These are phyloP conservation scores for Marasmius tenuissimus DNA, from an alignment of 1,284 basidiomycete genomes.

Conservation along the genomic window DNA sequence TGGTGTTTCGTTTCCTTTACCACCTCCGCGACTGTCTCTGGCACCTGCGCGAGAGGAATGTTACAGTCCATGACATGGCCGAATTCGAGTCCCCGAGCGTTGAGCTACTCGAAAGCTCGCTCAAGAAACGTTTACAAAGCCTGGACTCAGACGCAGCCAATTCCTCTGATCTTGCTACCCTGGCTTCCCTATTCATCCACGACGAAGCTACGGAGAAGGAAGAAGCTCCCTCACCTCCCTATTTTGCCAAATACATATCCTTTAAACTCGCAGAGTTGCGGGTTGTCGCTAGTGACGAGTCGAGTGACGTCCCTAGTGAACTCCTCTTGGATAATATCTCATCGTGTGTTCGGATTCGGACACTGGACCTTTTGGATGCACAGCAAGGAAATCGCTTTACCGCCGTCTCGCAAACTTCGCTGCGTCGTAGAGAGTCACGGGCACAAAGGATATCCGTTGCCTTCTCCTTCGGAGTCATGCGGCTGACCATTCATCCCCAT, in stretches of 20 bases:
- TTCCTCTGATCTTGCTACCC: not conserved
- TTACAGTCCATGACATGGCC: not conserved
- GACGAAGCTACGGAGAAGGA: not conserved
- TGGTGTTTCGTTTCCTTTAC: conserved; percentile 68
- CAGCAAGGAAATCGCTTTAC: conserved; percentile 21
- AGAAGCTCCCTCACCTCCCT: not conserved
- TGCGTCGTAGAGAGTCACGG: conserved; percentile 33
- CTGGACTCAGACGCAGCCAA: conserved; percentile 45
- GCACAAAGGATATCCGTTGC: conserved; percentile 39
- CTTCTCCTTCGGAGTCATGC: conserved; percentile 42
- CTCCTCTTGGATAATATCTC: conserved; percentile 21
- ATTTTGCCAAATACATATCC: conserved; percentile 14
- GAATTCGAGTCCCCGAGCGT: not conserved
- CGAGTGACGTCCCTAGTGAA: conserved; percentile 3
- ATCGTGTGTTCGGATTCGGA: conserved; percentile 24
- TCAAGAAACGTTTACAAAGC: conserved; percentile 41
- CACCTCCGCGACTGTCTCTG: conserved; percentile 65
- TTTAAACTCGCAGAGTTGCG: conserved; percentile 25
- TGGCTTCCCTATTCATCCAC: not conserved
- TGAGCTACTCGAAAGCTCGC: conserved; percentile 26
- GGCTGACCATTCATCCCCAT: conserved; percentile 56
- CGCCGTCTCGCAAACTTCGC: conserved; percentile 42
- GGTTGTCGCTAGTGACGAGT: conserved; percentile 32
- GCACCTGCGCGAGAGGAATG: conserved; percentile 23
- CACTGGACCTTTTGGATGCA: conserved; percentile 33